Base-by-base conservation (phyloP, 2,329 filamentous ascomycete genomes). In the Albifimbria verrucaria region DNA sequence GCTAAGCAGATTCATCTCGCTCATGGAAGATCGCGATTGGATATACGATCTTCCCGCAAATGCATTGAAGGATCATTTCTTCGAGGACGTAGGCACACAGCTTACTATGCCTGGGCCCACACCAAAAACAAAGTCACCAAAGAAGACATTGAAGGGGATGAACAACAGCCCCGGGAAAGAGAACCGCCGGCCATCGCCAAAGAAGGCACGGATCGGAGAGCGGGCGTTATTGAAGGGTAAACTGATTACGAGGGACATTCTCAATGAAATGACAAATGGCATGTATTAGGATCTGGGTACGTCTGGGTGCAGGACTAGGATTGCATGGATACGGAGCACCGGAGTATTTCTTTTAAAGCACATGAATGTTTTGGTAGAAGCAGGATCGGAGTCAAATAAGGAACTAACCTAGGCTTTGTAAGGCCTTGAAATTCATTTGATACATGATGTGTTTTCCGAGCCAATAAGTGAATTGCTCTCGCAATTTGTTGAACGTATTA, bases 1-100 rank as follows among this genome's bases (percentile, higher is more conserved):
- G 72, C 77, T 99, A 15, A 82, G 81, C 28, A 80, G 81, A 21
- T 90, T 97, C 64, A 80, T 97, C 7, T 72, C 75, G 3, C 72
- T 97, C 41, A 93, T 97, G 77, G 88, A 92, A 58, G 75, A 79
- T 52, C 84, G 82, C 50, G 75, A 81, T n/a, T 97, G 94, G 92
- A 77, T 92, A 17, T 86, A 91, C 59, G 82, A 96, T 59, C 67
- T 97, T 49, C 83, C 83, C 0, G 66, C 67, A 2, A 77, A 82
- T 11, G 89, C 88, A 44, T 68, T 88, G 7, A 83, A 86, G 10
- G 80, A 75, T 25, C 91, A 96, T 71, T 67, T 74, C 41, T 92
- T 91, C 58, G 85, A 86, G 46, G 81, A 85, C 20, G 67, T 73
- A 21, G 67, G 66, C 7, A 82, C 80, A 41, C 80, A 83, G 59